These are phyloP conservation scores for Aquilaria malaccensis DNA, from an alignment of 345 rosid genomes.

Conservation along the genomic window DNA sequence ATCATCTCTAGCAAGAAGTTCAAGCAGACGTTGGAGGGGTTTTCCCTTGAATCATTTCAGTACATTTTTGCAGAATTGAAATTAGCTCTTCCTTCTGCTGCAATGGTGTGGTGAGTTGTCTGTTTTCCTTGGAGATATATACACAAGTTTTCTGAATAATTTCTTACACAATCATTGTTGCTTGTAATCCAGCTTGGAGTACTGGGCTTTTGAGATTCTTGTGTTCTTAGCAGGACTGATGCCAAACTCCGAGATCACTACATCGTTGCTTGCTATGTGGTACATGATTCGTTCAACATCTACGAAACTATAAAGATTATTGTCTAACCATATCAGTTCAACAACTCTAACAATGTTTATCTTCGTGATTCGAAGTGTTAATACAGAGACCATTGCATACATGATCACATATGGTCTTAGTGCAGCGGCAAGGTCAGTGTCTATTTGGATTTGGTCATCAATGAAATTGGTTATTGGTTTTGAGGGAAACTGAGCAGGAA, in stretches of 20 bases:
- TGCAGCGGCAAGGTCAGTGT: slow-evolving; percentile 46
- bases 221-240: slow-evolving; percentile 39
- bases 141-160: too few relatives aligned
- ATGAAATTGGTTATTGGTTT: too few relatives aligned
- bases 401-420: slow-evolving; percentile 40
- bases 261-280: slow-evolving; percentile 41
- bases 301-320: too few relatives aligned
- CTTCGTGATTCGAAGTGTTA: slow-evolving; percentile 20
- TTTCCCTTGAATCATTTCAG: slow-evolving; percentile 26
- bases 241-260: slow-evolving; percentile 27
- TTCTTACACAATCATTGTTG: too few relatives aligned
- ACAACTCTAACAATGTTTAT: neutral
- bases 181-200: slow-evolving; percentile 28
- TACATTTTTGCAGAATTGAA: slow-evolving; percentile 17
- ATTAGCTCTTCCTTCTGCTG: slow-evolving; percentile 40
- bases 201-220: slow-evolving; percentile 43
- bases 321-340: too few relatives aligned
- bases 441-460: neutral
- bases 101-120: slow-evolving; percentile 39
- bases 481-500: too few relatives aligned
- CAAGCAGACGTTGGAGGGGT: slow-evolving; percentile 30
- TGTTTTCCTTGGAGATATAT: too few relatives aligned
- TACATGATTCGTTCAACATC: neutral
- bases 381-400: slow-evolving; percentile 36
- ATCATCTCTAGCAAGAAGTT: slow-evolving; percentile 19